phyloP scores from a whole-genome alignment of 2,329 filamentous ascomycete species.

The Sclerotinia glacialis region DNA sequence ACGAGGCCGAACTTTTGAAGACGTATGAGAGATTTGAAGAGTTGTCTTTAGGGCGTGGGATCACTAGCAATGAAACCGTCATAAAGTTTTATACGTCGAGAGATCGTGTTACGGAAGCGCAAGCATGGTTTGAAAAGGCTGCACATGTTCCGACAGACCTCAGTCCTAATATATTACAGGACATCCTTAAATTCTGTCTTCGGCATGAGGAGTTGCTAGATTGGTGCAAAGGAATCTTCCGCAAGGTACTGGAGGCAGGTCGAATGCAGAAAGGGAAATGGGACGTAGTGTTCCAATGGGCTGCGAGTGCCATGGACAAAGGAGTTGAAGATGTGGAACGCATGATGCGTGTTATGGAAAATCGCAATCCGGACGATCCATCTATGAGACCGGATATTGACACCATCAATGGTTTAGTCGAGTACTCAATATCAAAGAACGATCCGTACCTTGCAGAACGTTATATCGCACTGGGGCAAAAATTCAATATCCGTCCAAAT shows the following conservation, averaged over 20 bases:
- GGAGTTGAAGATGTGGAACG: constrained; percentile 68
- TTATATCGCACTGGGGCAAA: constrained; percentile 64
- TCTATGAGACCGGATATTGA: constrained; percentile 58
- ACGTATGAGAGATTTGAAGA: constrained; percentile 52
- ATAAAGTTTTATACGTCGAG: constrained; percentile 60
- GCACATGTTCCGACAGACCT: neutral
- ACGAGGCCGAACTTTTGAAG: constrained; percentile 56
- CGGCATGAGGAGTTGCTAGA: constrained; percentile 55
- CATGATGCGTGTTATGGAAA: constrained; percentile 68
- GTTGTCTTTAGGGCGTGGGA: constrained; percentile 47
- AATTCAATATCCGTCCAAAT: constrained; percentile 65
- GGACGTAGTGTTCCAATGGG: constrained; percentile 74
- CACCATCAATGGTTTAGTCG: constrained; percentile 75
- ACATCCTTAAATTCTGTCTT: constrained; percentile 57
- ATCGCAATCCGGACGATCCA: constrained; percentile 47
- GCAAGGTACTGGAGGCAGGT: constrained; percentile 42
- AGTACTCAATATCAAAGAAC: constrained; percentile 65
- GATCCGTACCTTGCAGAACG: constrained; percentile 72
- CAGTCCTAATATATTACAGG: constrained; percentile 42
- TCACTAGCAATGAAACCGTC: constrained; percentile 52
- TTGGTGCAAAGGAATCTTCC: constrained; percentile 62
- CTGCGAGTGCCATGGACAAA: constrained; percentile 65
- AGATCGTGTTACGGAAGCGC: constrained; percentile 58
- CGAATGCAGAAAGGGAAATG: constrained; percentile 55
- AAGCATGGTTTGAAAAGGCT: constrained; percentile 63